Evolutionary conservation across 2,329 filamentous ascomycete species (phyloP), one percentile per base, ranked within the genome.

Genomic region (Colletotrichum sp.): DNA sequence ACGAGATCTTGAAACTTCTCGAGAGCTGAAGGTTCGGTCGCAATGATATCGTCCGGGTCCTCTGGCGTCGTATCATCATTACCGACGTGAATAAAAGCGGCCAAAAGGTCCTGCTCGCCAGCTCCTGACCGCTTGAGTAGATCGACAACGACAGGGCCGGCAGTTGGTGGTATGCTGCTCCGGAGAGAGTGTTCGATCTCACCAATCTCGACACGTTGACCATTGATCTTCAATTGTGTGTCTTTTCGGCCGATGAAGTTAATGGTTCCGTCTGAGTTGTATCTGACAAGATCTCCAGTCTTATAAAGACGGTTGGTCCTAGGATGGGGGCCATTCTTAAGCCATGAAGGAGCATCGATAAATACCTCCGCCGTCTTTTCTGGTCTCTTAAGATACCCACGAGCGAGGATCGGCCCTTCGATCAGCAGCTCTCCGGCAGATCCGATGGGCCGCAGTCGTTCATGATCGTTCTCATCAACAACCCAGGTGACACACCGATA

Each of bases 101-200:
- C 67, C 57, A 69, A 11, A 13, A 72, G 44, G 19, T 72, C 62
- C 7, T 66, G 61, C 8, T 72, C 69, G 22, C 62, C 62, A 3
- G 19, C 62, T 3, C 62, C 62, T 11, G 62, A 59, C n/a, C 64
- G 25, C 16, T 61, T 52, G 63, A 61, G 36, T 9, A 67, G 29
- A 11, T 36, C 64, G 16, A 61, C 55, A 5, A 63, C 70, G 4
- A 64, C 44, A 9, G 69, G 69, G 16, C 69, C 69, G 4, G 70
- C 67, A 2, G 67, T 69, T 19, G 67, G 32, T 4, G 67, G 67
- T n/a, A 69, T 25, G n/a, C 67, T 69, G 55, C 67, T 69, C 16
- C 67, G 36, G 6, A 91, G 30, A 6, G 86, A 85, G 27, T 81
- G 76, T 75, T 84, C 82, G 8, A 84, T 80, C 52, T 84, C 83